Evolutionary conservation across 1,139 yeast genomes (phyloP).

Genomic region (Suhomyces maxii): DNA sequence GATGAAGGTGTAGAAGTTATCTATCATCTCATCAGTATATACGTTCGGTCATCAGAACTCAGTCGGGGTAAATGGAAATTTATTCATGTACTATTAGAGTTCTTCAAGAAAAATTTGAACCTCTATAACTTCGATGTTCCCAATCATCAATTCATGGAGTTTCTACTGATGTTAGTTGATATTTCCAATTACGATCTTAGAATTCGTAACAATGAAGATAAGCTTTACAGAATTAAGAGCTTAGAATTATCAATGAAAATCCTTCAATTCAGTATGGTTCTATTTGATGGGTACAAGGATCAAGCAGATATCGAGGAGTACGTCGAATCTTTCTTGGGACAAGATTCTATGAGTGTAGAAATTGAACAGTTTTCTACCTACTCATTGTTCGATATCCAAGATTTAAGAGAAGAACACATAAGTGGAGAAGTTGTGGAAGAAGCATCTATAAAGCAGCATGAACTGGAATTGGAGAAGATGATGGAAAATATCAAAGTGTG

Average conservation of each 20-base stretch:
- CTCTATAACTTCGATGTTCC: slow-evolving; percentile 19
- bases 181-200: slow-evolving; percentile 12
- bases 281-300: slow-evolving; percentile 41
- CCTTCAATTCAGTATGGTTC: slow-evolving; percentile 7
- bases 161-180: slow-evolving; percentile 24
- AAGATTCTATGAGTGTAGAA: not conserved
- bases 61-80: slow-evolving; percentile 34
- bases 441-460: not conserved
- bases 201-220: slow-evolving; percentile 6
- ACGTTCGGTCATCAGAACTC: slow-evolving; percentile 23
- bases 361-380: slow-evolving; percentile 10
- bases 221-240: slow-evolving; percentile 6
- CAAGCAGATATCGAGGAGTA: slow-evolving; percentile 15
- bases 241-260: slow-evolving; percentile 10
- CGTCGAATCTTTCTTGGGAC: slow-evolving; percentile 4
- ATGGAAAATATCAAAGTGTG: not conserved
- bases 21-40: slow-evolving; percentile 33
- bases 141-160: slow-evolving; percentile 21
- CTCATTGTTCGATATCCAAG: slow-evolving; percentile 14
- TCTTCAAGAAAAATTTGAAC: slow-evolving; percentile 18
- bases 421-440: not conserved
- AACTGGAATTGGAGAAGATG: not conserved
- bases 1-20: slow-evolving; percentile 25
- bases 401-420: slow-evolving; percentile 4
- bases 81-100: slow-evolving; percentile 25